A percentile compares a stretch with the other conserved stretches of the same genome.
phyloP scores from a whole-genome alignment of 768 basidiomycete species.

The Pleurotus tuber-regium region DNA sequence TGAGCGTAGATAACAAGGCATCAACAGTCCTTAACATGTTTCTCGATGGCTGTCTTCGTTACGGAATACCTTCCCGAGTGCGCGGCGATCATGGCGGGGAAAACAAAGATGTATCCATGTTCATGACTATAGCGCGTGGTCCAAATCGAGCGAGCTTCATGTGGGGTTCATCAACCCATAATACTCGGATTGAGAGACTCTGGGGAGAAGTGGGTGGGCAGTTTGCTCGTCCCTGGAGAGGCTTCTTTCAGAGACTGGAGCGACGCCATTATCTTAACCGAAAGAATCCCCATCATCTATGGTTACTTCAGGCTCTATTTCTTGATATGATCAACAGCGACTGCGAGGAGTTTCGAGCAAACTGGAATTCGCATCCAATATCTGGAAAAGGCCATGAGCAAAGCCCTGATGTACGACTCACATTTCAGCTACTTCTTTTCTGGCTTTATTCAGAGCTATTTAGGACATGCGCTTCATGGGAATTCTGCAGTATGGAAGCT shows the following conservation, averaged over 20 bases:
- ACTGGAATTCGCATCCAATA: constrained; percentile 41
- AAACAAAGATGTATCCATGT: constrained; percentile 29
- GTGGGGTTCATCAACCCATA: constrained; percentile 37
- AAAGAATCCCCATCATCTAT: constrained; percentile 30
- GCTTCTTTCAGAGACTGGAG: constrained; percentile 38
- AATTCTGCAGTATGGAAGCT: constrained; percentile 3
- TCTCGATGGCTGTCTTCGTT: constrained; percentile 16
- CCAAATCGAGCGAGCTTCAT: constrained; percentile 28
- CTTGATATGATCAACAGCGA: constrained; percentile 33
- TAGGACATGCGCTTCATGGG: constrained; percentile 12
- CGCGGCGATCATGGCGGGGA: constrained; percentile 34
- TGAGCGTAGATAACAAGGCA: constrained; percentile 26
- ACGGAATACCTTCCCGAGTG: constrained; percentile 28
- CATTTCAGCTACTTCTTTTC: neutral
- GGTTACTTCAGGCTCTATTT: constrained; percentile 43
- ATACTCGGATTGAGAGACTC: constrained; percentile 40
- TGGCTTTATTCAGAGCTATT: neutral
- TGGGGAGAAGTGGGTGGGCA: constrained; percentile 42
- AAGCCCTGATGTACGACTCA: constrained; percentile 17
- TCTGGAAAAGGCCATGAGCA: constrained; percentile 22
- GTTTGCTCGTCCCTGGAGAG: constrained; percentile 38
- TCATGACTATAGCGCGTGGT: constrained; percentile 33
- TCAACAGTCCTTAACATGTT: constrained; percentile 26
- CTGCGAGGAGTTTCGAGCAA: constrained; percentile 27
- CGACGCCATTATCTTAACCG: constrained; percentile 29